Conservation (phyloP, 2,329 filamentous ascomycete species). For the Beauveria bassiana region DNA sequence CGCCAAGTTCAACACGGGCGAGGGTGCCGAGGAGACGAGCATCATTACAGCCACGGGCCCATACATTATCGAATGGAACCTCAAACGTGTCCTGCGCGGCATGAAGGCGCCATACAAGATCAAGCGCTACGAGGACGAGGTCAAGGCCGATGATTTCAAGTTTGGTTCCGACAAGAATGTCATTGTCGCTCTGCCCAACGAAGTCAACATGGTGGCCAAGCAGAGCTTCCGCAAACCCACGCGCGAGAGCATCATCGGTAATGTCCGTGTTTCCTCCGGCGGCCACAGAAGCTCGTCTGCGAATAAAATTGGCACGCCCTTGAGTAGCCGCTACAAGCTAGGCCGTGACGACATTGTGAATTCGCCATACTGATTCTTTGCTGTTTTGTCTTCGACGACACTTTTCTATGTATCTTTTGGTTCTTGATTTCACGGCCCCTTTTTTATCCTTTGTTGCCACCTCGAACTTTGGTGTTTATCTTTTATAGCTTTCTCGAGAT, state of each 20-base stretch:
- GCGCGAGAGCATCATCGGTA: constrained; percentile 78
- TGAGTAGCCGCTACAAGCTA: constrained; percentile 62
- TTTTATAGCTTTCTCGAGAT: background rate
- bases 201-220: constrained; percentile 96
- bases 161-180: constrained; percentile 97
- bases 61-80: constrained; percentile 92
- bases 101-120: constrained; percentile 88
- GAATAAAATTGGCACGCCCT: constrained; percentile 42
- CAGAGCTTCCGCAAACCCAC: constrained; percentile 79
- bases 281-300: constrained; percentile 42
- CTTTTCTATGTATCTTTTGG: background rate
- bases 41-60: constrained; percentile 96
- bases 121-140: constrained; percentile 90
- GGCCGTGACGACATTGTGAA: constrained; percentile 80
- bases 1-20: constrained; percentile 87
- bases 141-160: constrained; percentile 98
- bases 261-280: constrained; percentile 40
- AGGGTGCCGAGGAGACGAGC: constrained; percentile 74
- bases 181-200: constrained; percentile 91
- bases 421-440: background rate
- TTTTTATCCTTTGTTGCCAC: background rate
- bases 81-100: constrained; percentile 80
- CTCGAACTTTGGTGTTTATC: background rate
- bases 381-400: background rate
- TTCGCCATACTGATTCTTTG: constrained; percentile 37